These are phyloP conservation scores for Akanthomyces dipterigenus DNA, from an alignment of 2,329 filamentous ascomycete species.

Conservation along the genomic window DNA sequence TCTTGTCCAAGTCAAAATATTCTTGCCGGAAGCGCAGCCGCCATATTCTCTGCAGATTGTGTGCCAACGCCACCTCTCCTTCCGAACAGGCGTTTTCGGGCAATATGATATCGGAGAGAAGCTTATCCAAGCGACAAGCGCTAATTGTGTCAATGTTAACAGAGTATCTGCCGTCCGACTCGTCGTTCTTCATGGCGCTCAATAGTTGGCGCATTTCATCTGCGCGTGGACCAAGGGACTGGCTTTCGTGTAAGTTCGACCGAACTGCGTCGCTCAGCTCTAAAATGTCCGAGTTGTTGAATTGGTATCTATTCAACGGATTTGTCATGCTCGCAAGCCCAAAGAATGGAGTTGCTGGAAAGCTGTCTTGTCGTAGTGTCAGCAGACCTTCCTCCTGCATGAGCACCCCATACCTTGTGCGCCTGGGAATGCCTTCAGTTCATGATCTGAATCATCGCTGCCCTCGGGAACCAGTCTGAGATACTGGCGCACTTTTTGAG, in stretches of 20 bases:
- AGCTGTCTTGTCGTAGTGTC: neutral
- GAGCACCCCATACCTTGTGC: neutral
- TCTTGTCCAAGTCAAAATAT: constrained; percentile 40
- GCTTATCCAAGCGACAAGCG: constrained; percentile 34
- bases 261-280: constrained; percentile 38
- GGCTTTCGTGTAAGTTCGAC: constrained; percentile 25
- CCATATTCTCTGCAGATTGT: constrained; percentile 36
- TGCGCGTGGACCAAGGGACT: constrained; percentile 25
- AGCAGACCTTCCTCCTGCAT: neutral
- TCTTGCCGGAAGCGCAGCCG: constrained; percentile 35
- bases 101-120: constrained; percentile 34
- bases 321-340: constrained; percentile 5
- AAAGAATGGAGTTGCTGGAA: neutral
- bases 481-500: neutral
- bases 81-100: constrained; percentile 16
- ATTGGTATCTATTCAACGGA: constrained; percentile 6
- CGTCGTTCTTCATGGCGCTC: constrained; percentile 31
- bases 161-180: constrained; percentile 25
- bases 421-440: neutral
- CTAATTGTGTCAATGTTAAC: constrained; percentile 35
- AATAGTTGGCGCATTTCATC: constrained; percentile 35
- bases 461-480: neutral
- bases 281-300: constrained; percentile 20
- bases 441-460: neutral
- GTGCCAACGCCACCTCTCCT: constrained; percentile 22